These are phyloP conservation scores for Carpinus viminea DNA, from an alignment of 306 rosid genomes.

Conservation along the genomic window DNA sequence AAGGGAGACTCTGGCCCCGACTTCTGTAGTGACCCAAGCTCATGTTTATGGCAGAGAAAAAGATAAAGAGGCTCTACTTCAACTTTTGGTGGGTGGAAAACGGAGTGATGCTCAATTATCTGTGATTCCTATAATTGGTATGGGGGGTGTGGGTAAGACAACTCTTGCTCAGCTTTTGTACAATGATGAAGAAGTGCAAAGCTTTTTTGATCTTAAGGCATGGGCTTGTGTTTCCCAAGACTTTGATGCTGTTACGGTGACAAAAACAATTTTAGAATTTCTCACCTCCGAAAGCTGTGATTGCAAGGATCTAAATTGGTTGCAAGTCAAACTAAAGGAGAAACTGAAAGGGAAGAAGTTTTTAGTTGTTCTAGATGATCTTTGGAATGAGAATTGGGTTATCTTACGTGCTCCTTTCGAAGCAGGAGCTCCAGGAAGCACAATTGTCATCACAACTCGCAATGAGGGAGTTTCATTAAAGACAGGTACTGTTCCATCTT, in stretches of 20 bases:
- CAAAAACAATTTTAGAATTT: not conserved
- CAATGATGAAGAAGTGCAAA: not conserved
- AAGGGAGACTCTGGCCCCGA: not conserved
- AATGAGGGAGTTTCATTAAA: not conserved
- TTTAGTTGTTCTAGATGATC: not conserved
- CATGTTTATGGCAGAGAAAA: conserved; percentile 24
- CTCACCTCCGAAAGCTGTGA: no score
- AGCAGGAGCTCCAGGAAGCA: conserved; percentile 11
- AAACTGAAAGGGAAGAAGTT: not conserved
- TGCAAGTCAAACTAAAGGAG: not conserved
- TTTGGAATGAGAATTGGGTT: conserved; percentile 12
- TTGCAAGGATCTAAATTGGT: not conserved
- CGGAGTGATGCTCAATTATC: not conserved
- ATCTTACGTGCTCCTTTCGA: not conserved
- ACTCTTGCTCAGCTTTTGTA: not conserved
- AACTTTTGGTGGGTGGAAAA: not conserved
- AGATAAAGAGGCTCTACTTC: not conserved
- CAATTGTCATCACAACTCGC: conserved; percentile 12
- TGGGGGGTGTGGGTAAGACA: not conserved
- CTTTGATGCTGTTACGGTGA: not conserved
- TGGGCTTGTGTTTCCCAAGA: not conserved
- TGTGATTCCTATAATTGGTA: conserved; percentile 7
- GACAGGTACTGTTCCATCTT: not conserved
- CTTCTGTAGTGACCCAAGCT: not conserved
- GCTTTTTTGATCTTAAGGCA: not conserved